Evolutionary conservation across 306 rosid species (phyloP), one percentile per base, ranked within the genome.

Genomic region (Lathyrus sativus): DNA sequence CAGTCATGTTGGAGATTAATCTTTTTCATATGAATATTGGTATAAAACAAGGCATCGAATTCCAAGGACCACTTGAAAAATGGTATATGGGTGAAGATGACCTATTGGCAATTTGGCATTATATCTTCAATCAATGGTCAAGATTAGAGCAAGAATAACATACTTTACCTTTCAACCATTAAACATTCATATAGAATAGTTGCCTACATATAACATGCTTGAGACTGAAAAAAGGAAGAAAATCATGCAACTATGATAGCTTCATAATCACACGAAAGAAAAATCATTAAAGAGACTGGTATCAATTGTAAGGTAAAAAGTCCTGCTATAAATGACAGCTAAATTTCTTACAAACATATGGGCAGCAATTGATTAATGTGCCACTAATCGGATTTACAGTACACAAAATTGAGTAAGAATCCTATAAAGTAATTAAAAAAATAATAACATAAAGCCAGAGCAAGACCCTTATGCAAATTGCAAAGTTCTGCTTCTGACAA

Each of bases 321-420:
- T 54, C 39, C 76, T 61, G 58, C 33, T 15, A 81, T 76, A 53
- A 54, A 78, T 65, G 41, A 66, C 17, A 9, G 53, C 78, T 45
- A 44, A 70, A 74, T 70, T 17, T 65, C 59, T 63, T 70, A 66
- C 83, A 67, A 70, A 63, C 64, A 61, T 51, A 79, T 61, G 71
- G 45, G 66, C 69, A 78, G 24, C 55, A 15, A 60, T 41, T 65
- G 44, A 28, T 31, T 72, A 70, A 60, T 55, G 55, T 48, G 71
- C 60, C 83, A 65, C 73, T 65, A 26, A 70, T 68, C 15, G 14
- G 45, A 61, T 51, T 56, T 74, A 74, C 61, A 71, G 41, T 19
- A 63, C 62, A 74, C 62, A 74, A 76, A 82, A 82, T 70, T 71
- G 73, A 57, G 75, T 61, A 70, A 65, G 71, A 70, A 43, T 28